Evolutionary conservation across 83 land plant genomes (phyloP), one percentile per base, ranked within the genome.

Genomic region (Isoetes engelmannii): DNA sequence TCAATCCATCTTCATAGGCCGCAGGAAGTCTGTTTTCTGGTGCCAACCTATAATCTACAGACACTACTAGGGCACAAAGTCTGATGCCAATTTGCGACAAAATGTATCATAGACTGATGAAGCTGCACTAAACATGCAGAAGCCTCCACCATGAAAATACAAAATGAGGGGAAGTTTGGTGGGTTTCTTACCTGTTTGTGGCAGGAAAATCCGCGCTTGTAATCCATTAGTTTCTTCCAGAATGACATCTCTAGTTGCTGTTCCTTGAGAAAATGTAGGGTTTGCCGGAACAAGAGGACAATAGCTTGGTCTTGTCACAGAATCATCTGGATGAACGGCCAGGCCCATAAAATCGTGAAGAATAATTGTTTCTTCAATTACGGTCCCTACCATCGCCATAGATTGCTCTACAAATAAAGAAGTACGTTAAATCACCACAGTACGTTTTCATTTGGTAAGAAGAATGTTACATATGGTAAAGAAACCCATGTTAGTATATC

Each of bases 91-190:
- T 19, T 54, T 10, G 43, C 20, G 54, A 76, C 83, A 77, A 41
- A 19, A 72, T 8, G 42, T 57, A 51, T 84, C 78, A 68, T 8
- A 70, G n/a, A 65, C 0, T 12, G 44, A 20, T 1, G 72, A 0
- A 50, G 50, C 65, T 5, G 72, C 72, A 57, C 70, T 68, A 76
- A 83, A 73, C 37, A 84, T 75, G 80, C 84, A 80, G 76, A 88
- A 88, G 0, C 86, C 86, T 12, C 88, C 92, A 13, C 88, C 88
- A 37, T 83, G 86, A 54, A 88, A 81, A 62, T 88, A 85, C 41
- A 88, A 51, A 17, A 85, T 7, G 0, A 88, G 51, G 1, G 86
- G 89, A 4, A 84, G 42, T 44, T 44, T 13, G 28, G 18, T 19
- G 37, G 65, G 65, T 8, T 44, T 6, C 13, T 44, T 43, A 8